Evolutionary conservation across 129 eudicot genomes (phyloP), one percentile per base, ranked within the genome.

Genomic region (Mikania micrantha): DNA sequence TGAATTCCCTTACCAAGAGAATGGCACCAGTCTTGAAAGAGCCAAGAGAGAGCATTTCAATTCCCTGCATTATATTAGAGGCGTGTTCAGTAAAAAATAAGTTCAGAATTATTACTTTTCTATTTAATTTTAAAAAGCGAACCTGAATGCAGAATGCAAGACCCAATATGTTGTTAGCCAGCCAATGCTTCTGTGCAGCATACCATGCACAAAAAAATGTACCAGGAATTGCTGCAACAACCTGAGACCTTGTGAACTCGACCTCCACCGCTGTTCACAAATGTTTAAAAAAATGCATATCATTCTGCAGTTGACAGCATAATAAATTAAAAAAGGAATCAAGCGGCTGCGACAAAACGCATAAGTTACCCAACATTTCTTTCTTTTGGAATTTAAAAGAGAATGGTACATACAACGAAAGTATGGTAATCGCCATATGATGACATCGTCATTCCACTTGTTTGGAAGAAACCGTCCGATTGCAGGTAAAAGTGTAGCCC

Each of bases 141-240:
- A 91, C 97, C 94, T 91, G 97, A 85, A 91, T 88, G 88, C 88
- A 91, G 75, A 91, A 91, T 11, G 97, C 96, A 27, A 91, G 96
- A 27, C 97, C 97, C 84, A 88, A 78, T 42, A 78, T 76, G 71
- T 91, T 91, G 79, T 91, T 91, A 67, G 97, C 96, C 59, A 91
- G 81, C 97, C 97, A 91, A 79, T 91, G 97, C 88, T 91, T 91
- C 90, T 85, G 81, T 48, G 82, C 74, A 79, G 93, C 97, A 83
- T 91, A 91, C 97, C 97, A 91, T 9, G 81, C 94, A 76, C 97
- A 91, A 74, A 91, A 91, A 81, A 91, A 88, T 73, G 90, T 78
- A 67, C 96, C 97, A 63, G 97, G 97, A 66, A 91, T 85, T 62
- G 96, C 87, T 13, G 97, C 96, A 73, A 92, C 73, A 50, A 86